Conservation (phyloP, 306 rosid genomes). For the Carpinus fangiana region DNA sequence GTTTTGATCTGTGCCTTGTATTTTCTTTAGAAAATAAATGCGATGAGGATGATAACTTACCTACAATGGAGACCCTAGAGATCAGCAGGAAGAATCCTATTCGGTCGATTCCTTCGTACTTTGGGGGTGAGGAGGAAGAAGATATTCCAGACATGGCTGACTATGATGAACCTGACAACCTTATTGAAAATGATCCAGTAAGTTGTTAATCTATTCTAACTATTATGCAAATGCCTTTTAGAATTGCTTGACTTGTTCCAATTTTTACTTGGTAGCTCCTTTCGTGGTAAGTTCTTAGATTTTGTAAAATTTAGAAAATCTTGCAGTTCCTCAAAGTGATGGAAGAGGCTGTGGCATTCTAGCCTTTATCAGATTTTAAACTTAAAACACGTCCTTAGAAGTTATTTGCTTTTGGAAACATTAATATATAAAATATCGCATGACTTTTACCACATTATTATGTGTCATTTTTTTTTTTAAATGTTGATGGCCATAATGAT, state of each 20-base stretch:
- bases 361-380: background rate
- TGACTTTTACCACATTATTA: background rate
- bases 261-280: background rate
- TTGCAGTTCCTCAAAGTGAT: background rate
- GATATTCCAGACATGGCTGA: constrained; percentile 94
- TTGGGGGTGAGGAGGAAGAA: constrained; percentile 76
- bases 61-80: constrained; percentile 84
- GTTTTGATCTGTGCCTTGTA: constrained; percentile 22
- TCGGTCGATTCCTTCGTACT: constrained; percentile 46
- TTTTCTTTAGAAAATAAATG: constrained; percentile 51
- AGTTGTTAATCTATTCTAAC: constrained; percentile 27
- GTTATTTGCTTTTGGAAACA: background rate
- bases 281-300: background rate
- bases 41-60: constrained; percentile 74
- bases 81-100: constrained; percentile 56
- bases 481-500: background rate
- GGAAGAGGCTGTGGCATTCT: background rate
- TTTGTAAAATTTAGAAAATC: background rate
- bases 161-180: constrained; percentile 69
- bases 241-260: background rate
- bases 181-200: constrained; percentile 77
- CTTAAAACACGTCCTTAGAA: background rate
- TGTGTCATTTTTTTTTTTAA: background rate
- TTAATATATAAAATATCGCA: background rate
- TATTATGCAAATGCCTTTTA: background rate